These are phyloP conservation scores for Flaveria ramosissima DNA, from an alignment of 129 eudicot species.

Conservation along the genomic window DNA sequence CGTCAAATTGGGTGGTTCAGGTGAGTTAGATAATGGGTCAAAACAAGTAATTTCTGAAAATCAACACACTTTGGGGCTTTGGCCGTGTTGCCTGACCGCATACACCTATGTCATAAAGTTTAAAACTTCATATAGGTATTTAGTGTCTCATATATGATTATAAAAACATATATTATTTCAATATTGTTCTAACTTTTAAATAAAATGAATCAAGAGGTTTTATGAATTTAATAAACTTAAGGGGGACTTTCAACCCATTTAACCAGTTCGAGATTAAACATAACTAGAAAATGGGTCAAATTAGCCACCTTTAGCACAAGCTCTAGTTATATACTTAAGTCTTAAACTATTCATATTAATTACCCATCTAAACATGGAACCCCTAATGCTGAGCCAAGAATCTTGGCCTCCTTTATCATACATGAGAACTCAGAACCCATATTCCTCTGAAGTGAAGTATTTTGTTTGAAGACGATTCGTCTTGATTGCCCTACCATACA, in stretches of 20 bases:
- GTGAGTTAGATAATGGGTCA: neutral
- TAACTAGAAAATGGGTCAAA: neutral
- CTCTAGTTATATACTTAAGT: conserved; percentile 10
- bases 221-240: neutral
- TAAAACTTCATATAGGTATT: neutral
- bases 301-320: conserved; percentile 1
- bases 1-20: neutral
- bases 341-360: conserved; percentile 2
- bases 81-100: neutral
- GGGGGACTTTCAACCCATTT: neutral
- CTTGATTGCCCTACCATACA: conserved; percentile 51
- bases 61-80: neutral
- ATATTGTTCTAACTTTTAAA: neutral
- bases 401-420: conserved; percentile 92
- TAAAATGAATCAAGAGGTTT: neutral
- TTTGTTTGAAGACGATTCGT: conserved; percentile 46
- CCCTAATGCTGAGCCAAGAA: conserved; percentile 70
- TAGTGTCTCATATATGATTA: neutral
- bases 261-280: neutral
- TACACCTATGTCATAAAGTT: neutral
- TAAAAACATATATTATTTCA: conserved; percentile 3
- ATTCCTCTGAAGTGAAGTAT: conserved; percentile 62
- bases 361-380: conserved; percentile 97
- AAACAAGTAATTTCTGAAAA: neutral
- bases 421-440: conserved; percentile 96